Evolutionary conservation across 352 stramenopile genomes (phyloP), one percentile per base, ranked within the genome.

Genomic region (Phytopythium helicoides): DNA sequence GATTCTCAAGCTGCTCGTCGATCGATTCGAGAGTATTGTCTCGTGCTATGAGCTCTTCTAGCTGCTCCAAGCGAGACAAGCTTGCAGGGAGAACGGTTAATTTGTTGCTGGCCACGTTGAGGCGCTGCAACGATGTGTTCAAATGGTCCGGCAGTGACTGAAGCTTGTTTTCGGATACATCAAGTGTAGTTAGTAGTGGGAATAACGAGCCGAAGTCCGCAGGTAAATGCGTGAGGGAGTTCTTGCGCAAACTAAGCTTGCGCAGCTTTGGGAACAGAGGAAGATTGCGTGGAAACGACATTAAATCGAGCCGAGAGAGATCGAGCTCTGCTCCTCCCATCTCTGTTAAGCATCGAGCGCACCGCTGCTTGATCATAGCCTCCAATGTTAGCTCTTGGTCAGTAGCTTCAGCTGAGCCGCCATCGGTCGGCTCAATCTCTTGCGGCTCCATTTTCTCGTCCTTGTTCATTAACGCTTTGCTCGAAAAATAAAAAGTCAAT

Each of bases 221-320:
- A 0, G 77, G 72, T 6, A 88, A 54, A 7, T 22, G 25, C 0
- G 54, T 55, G 23, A 88, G 52, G 1, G 52, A 34, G 54, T 86
- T 88, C 3, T 58, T 61, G 37, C 74, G 67, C 34, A 86, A 37
- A 23, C 81, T 83, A 7, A 88, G 65, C 6, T 69, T 64, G 5
- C 58, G 71, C 12, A 88, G 54, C 16, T 37, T 54, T 15, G 77
- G 72, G 46, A 86, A 85, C 3, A 41, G 47, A 3, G 46, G 34
- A 35, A 45, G 18, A 0, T 76, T 55, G 10, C 70, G 14, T 7
- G 77, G 70, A 7, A 88, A 36, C 6, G 72, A 47, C 2, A 11
- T 50, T 4, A 88, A 49, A 10, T 62, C 22, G 14, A 88, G 64
- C 11, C 64, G 53, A 8, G 77, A 82, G 31, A 88, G 63, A 51